Evolutionary conservation across 306 rosid species (phyloP), one percentile per base, ranked within the genome.

Genomic region (Arachis stenosperma): DNA sequence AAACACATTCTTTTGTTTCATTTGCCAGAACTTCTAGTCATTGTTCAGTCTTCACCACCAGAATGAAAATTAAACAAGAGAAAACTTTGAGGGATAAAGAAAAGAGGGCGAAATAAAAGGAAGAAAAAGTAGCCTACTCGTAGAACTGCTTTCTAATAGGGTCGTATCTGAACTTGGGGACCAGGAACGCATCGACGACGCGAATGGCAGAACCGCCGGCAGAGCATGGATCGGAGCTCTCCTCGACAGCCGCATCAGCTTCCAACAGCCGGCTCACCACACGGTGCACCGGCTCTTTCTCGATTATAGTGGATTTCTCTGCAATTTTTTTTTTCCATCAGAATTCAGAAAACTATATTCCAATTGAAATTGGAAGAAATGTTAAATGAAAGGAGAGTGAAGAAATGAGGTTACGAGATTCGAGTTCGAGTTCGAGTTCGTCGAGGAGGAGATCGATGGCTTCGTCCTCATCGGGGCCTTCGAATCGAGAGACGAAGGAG

Each of bases 241-340:
- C 90, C 1, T 76, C 78, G 6, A 17, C 83, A 8, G 71, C 79
- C 0, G 73, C 90, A 0, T 88, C 89, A 10, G 95, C 93, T 66
- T 81, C 81, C 64, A 82, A 2, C 11, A 91, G 75, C 42, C 51
- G 78, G 70, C 61, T 79, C 14, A 83, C 88, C 30, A 84, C 84
- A 7, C 92, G 82, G 40, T 70, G 88, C 76, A 91, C 91, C 8
- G 83, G 72, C 5, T 94, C 95, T 81, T 83, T 83, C 53, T 88
- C 92, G 8, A 90, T 80, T 52, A 90, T 83, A 0, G 88, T 53
- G 12, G 93, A 90, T 63, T 94, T 90, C 53, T 86, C 97, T 93
- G 89, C 83, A n/a, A 82, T 78, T 22, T 46, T 9, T 62, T 9
- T 62, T 1, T 1, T 7, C 0, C 22, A 60, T 44, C 43, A 70